A percentile compares a stretch with the other conserved stretches of the same genome.
Evolutionary conservation across 495 filamentous ascomycete genomes (phyloP).

Genomic region (Sordaria brevicollis): DNA sequence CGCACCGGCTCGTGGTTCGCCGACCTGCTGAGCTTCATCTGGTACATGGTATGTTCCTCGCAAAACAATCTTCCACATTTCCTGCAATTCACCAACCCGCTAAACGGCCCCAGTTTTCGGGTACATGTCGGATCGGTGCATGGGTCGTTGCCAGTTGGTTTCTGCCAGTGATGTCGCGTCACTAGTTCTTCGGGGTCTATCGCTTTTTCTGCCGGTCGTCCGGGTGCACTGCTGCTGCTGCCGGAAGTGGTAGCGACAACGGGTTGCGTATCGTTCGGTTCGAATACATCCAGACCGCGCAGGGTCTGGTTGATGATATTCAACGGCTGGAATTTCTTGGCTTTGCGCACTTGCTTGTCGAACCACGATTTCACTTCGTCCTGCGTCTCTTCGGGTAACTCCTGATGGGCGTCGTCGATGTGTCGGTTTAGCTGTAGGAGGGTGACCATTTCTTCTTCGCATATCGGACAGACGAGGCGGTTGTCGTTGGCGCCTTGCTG

Average conservation of each 20-base stretch:
- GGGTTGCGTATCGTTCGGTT: slow-evolving; percentile 65
- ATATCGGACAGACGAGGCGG: slow-evolving; percentile 83
- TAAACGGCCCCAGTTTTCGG: slow-evolving; percentile 62
- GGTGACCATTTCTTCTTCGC: slow-evolving; percentile 96
- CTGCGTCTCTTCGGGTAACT: slow-evolving; percentile 85
- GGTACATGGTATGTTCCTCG: slow-evolving; percentile 98
- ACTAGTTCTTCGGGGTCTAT: slow-evolving; percentile 83
- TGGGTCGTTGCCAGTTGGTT: slow-evolving; percentile 54
- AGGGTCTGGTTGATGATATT: slow-evolving; percentile 83
- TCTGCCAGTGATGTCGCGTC: slow-evolving; percentile 81
- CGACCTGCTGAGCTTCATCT: slow-evolving; percentile 91
- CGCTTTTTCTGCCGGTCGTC: slow-evolving; percentile 28
- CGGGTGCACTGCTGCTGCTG: slow-evolving; percentile 6
- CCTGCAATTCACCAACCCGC: slow-evolving; percentile 82
- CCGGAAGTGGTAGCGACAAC: slow-evolving; percentile 8
- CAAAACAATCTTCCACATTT: slow-evolving; percentile 91
- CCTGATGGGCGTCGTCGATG: slow-evolving; percentile 87
- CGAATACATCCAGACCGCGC: slow-evolving; percentile 94
- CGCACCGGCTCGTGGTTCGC: slow-evolving; percentile 87
- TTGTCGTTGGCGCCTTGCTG: slow-evolving; percentile 19
- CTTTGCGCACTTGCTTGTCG: slow-evolving; percentile 88
- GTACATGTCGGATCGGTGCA: slow-evolving; percentile 86
- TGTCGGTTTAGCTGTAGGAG: slow-evolving; percentile 89
- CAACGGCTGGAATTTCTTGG: slow-evolving; percentile 89
- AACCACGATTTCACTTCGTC: slow-evolving; percentile 99